These are phyloP conservation scores for Endocarpon pusillum DNA, from an alignment of 495 filamentous ascomycete species.

Conservation along the genomic window DNA sequence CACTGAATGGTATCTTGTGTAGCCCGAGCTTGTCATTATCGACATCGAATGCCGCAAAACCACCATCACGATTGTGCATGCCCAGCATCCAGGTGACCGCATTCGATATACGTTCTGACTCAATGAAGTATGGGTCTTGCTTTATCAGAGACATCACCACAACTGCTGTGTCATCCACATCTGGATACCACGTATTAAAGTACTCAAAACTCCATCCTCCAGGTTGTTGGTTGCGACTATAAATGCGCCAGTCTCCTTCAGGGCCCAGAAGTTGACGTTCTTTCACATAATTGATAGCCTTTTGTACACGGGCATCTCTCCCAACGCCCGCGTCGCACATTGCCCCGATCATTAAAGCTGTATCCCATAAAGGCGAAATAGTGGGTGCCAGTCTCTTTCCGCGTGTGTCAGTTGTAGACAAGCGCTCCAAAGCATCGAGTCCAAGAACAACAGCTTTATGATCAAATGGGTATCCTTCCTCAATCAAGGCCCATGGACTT, in stretches of 20 bases:
- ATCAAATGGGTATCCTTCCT: constrained; percentile 16
- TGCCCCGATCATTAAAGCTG: constrained; percentile 16
- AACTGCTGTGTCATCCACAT: constrained; percentile 27
- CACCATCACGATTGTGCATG: constrained; percentile 32
- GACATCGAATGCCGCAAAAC: constrained; percentile 26
- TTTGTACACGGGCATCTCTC: constrained; percentile 3
- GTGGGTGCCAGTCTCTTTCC: constrained; percentile 13
- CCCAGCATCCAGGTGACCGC: constrained; percentile 22
- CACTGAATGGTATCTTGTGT: constrained; percentile 24
- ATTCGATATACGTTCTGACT: constrained; percentile 4
- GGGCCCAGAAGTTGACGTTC: constrained; percentile 12
- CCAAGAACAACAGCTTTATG: constrained; percentile 3
- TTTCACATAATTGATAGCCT: constrained; percentile 13
- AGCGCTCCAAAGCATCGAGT: constrained; percentile 15
- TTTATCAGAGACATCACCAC: constrained; percentile 18
- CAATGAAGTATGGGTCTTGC: constrained; percentile 7
- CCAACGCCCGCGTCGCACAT: constrained; percentile 12
- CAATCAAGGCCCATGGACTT: constrained; percentile 12
- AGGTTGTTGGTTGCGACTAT: constrained; percentile 8
- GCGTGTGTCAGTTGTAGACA: constrained; percentile 10
- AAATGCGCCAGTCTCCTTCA: constrained; percentile 20
- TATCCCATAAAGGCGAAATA: constrained; percentile 22
- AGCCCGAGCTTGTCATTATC: constrained; percentile 22
- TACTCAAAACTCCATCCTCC: constrained; percentile 24
- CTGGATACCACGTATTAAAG: constrained; percentile 20